These are phyloP conservation scores for Aspergillus oerlinghausenensis DNA, from an alignment of 2,329 filamentous ascomycete species.

Conservation along the genomic window DNA sequence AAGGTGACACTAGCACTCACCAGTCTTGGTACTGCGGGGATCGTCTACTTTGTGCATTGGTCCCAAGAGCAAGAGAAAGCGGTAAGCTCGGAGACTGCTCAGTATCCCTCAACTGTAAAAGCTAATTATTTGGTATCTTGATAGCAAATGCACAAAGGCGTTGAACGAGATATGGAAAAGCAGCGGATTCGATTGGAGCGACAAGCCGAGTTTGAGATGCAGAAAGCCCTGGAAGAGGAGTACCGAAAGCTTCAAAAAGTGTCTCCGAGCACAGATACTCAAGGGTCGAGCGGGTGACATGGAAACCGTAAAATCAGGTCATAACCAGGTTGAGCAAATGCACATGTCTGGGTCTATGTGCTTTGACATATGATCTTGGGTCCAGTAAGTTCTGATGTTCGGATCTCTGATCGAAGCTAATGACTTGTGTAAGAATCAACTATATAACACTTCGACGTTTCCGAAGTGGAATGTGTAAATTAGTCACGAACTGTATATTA, in stretches of 20 bases:
- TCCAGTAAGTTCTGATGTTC: not conserved
- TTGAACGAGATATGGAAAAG: conserved; percentile 91
- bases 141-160: conserved; percentile 88
- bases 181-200: conserved; percentile 86
- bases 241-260: conserved; percentile 87
- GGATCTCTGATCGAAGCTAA: not conserved
- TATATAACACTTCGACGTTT: not conserved
- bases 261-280: conserved; percentile 41
- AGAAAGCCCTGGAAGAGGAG: conserved; percentile 76
- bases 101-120: conserved; percentile 1
- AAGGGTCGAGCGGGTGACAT: conserved; percentile 13
- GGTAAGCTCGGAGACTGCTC: conserved; percentile 48
- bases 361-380: not conserved
- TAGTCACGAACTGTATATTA: conserved; percentile 1
- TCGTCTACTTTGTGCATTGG: conserved; percentile 83
- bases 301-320: conserved; percentile 17
- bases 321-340: conserved; percentile 33
- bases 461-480: not conserved
- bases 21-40: conserved; percentile 68
- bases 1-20: conserved; percentile 80
- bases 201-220: conserved; percentile 91
- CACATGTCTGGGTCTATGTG: conserved; percentile 42
- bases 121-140: conserved; percentile 3
- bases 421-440: not conserved
- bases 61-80: conserved; percentile 78